Evolutionary conservation across 2,329 filamentous ascomycete genomes (phyloP), one percentile per base, ranked within the genome.

Genomic region (Xenoacremonium recifei): DNA sequence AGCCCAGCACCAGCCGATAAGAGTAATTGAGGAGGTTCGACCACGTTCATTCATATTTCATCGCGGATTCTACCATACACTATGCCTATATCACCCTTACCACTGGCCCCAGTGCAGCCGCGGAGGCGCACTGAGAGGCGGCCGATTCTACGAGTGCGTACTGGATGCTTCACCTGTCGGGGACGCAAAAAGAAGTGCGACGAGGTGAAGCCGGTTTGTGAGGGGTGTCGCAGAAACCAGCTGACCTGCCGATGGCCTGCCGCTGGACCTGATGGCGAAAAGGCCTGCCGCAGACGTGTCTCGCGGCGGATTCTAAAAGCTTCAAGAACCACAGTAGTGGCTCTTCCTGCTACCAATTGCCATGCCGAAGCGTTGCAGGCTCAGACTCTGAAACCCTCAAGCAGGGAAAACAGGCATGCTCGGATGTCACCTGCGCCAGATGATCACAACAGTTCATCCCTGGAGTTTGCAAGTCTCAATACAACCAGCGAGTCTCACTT

Each of bases 101-200:
- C n/a, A n/a, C n/a, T n/a, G n/a, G n/a, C n/a, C n/a, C n/a, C n/a
- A n/a, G n/a, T n/a, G n/a, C n/a, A n/a, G n/a, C n/a, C n/a, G n/a
- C n/a, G n/a, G n/a, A n/a, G n/a, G n/a, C n/a, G n/a, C n/a, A n/a
- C n/a, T n/a, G n/a, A n/a, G n/a, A n/a, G n/a, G n/a, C n/a, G n/a
- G 10, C 43, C 43, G 12, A 42, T 42, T 11, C 35, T 43, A 34
- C 30, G 43, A 13, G 46, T 48, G 16, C 47, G 44, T 35, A 47
- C 49, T 13, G 67, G 67, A 9, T 69, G 67, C 49, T 48, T 67
- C 38, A 67, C 65, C 16, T 70, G 66, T 48, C 63, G 67, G 23
- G 53, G 50, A 12, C 61, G 67, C n/a, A 68, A 69, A 57, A 68
- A 68, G 58, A 70, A 69, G 45, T 70, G 65, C 47, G 64, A 68